Base-by-base conservation (phyloP, 2,329 filamentous ascomycete genomes). In the Nectriaceae sp. region DNA sequence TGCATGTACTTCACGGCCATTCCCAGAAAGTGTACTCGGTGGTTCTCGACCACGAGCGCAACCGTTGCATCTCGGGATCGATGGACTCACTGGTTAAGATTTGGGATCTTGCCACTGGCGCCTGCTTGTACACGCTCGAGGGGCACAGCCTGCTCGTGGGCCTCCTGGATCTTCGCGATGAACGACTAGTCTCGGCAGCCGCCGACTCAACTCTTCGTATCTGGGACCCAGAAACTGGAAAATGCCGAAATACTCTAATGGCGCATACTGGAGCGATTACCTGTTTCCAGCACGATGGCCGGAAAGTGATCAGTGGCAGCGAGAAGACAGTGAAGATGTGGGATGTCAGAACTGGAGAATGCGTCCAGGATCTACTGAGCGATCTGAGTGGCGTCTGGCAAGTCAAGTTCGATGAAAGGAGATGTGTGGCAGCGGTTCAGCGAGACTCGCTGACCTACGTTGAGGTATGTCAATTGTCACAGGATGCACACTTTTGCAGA, bases 51-150 rank as follows among this genome's bases (percentile, higher is more conserved):
- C 88, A 91, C 58, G 85, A 88, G 61, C 88, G 94, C 50, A 96
- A 95, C 64, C 88, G 93, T 35, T 99, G 94, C 71, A 97, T 99
- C 55, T 97, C 92, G 54, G 94, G 94, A 11, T 96, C 92, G 5
- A 99, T 99, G 94, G 94, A 99, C 68, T 96, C 94, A 54, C 80
- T 92, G 55, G 94, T 99, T 65, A 97, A 97, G 71, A 93, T 99
- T 11, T 99, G 94, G 94, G 94, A 93, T 51, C 79, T 99, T 13
- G 85, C 90, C 22, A 94, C 89, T 2, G 94, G 94, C 1, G 76
- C 86, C 1, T 89, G 91, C 58, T 75, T 97, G 11, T 88, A 93
- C 70, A 97, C 90, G 1, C 81, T 99, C 1, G 93, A 97, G 69
- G 94, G 94, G 0, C 94, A 99, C 65, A 88, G 86, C 16, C 88